These are phyloP conservation scores for Vanrija pseudolonga DNA, from an alignment of 1,284 basidiomycete genomes.

Conservation along the genomic window DNA sequence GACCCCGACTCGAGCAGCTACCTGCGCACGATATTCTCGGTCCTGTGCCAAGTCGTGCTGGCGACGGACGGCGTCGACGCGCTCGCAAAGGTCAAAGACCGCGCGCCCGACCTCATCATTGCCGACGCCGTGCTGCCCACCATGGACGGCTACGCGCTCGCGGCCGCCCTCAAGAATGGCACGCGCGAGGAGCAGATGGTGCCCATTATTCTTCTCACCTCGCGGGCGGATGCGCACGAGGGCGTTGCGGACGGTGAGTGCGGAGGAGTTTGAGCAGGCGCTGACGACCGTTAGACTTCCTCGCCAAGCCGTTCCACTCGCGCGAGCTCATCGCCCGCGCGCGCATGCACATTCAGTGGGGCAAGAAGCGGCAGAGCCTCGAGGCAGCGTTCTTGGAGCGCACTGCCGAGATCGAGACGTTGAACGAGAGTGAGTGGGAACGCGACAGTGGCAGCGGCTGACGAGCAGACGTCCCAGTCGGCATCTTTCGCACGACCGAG, in stretches of 20 bases:
- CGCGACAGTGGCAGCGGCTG: too few species aligned
- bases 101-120: constrained; percentile 40
- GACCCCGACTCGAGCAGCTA: constrained; percentile 35
- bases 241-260: too few species aligned
- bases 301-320: constrained; percentile 45
- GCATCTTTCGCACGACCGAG: constrained; percentile 37
- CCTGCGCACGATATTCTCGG: constrained; percentile 40
- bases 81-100: constrained; percentile 33
- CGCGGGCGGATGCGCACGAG: too few species aligned
- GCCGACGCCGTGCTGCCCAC: constrained; percentile 51
- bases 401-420: constrained; percentile 38
- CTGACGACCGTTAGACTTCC: constrained; percentile 45
- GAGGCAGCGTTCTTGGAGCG: constrained; percentile 42
- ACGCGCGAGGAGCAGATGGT: constrained; percentile 22
- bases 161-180: constrained; percentile 20
- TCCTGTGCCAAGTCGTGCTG: constrained; percentile 48
- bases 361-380: constrained; percentile 36
- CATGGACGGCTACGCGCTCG: constrained; percentile 36
- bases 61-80: constrained; percentile 49
- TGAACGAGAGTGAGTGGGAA: constrained; percentile 24
- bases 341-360: constrained; percentile 41
- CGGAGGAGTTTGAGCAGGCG: constrained; percentile 8
- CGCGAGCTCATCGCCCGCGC: constrained; percentile 51
- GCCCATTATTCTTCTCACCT: constrained; percentile 40
- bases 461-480: constrained; percentile 29